Conservation (phyloP, 2,329 filamentous ascomycete genomes). For the Xylariales sp. region DNA sequence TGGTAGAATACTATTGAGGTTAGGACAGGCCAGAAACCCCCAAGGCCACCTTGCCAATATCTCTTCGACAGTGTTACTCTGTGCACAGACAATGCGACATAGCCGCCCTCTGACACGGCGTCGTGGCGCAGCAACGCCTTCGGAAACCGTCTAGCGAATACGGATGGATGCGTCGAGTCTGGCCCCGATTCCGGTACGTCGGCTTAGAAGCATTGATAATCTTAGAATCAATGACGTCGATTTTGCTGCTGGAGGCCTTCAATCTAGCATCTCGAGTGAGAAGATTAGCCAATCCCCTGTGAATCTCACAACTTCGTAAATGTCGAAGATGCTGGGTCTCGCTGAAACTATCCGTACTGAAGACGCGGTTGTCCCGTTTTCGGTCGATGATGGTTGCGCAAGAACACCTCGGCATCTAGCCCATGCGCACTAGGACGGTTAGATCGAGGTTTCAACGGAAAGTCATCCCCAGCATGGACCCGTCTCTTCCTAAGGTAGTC, state of each 20-base stretch:
- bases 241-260: not conserved
- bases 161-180: not conserved
- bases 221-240: not conserved
- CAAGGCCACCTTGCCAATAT: not conserved
- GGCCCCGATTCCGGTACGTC: not conserved
- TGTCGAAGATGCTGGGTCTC: not conserved
- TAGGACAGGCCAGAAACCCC: not conserved
- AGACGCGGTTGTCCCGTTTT: not conserved
- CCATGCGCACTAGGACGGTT: not conserved
- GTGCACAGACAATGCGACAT: not conserved
- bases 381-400: not conserved
- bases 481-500: not conserved
- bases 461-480: not conserved
- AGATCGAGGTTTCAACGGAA: not conserved
- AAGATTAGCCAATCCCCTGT: not conserved
- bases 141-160: not conserved
- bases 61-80: not conserved
- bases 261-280: no score
- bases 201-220: not conserved
- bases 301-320: not conserved
- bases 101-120: not conserved
- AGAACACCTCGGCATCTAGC: not conserved
- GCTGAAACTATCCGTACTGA: not conserved
- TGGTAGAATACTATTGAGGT: not conserved
- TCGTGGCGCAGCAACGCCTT: no score